Evolutionary conservation across 805 yeast species (phyloP), one percentile per base, ranked within the genome.

Genomic region (Candida khao-thaluensis): DNA sequence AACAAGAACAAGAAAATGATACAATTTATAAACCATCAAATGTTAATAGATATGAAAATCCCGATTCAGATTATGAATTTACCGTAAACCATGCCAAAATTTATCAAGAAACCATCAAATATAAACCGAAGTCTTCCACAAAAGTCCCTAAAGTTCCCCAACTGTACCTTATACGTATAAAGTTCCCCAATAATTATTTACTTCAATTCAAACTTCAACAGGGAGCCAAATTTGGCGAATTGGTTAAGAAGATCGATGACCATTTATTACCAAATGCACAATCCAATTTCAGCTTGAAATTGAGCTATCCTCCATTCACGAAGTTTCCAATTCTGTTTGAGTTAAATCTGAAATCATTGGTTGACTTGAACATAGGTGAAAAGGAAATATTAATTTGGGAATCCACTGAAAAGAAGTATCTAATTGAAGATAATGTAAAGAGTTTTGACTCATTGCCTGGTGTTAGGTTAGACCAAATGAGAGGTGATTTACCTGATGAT

Each of bases 31-130:
- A 42, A 31, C 51, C 51, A 7, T 23, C 47, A 4, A 9, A 38
- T 2, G 26, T 23, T 2, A 35, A 41, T 10, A 35, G 42, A 1
- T 69, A 66, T 40, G 70, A 67, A 16, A 69, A 68, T 42, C 72
- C 72, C 3, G 72, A 66, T 12, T 63, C 58, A 25, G 73, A 69
- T 44, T 69, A 69, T 48, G 59, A 64, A 16, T 50, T 69, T 59
- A 64, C 71, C 1, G 49, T 62, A 4, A 38, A 54, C 12, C 72
- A 69, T 44, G 71, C 68, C 2, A 61, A 62, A 41, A 51, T 52
- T 14, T 69, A 69, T 47, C 67, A 62, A 35, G 57, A 60, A 35
- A 43, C 60, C 14, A 57, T 69, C 30, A 55, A 56, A 35, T 45
- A 49, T 12, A 52, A 46, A 30, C 20, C 30, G 8, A 20, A 12